These are phyloP conservation scores for Umbilicus rupestris DNA, from an alignment of 164 flowering plant species.

Conservation along the genomic window DNA sequence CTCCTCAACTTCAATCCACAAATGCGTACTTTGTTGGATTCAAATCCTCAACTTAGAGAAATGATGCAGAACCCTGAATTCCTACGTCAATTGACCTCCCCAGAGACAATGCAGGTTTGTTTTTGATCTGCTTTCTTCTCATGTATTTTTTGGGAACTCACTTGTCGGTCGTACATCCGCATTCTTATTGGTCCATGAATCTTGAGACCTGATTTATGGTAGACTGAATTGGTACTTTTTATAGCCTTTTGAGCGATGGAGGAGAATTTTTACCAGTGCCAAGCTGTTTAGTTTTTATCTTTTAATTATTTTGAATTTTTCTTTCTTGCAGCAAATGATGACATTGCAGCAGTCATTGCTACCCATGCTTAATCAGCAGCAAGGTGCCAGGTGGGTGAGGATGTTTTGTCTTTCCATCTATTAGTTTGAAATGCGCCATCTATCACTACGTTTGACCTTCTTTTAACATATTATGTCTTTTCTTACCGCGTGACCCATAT, in stretches of 20 bases:
- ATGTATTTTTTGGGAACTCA: background rate
- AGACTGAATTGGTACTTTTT: too few species aligned
- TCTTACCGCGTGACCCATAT: too few species aligned
- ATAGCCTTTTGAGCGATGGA: background rate
- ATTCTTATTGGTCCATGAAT: background rate
- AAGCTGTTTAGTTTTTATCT: background rate
- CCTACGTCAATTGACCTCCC: conserved; percentile 54
- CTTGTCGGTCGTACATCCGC: background rate
- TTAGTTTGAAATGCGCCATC: background rate
- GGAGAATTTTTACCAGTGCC: background rate
- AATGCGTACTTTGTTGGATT: conserved; percentile 28
- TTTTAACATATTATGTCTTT: background rate
- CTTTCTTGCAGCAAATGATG: conserved; percentile 25
- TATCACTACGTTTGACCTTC: background rate
- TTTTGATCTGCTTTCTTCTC: background rate
- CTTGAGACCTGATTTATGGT: too few species aligned
- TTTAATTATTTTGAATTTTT: background rate
- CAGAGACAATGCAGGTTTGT: conserved; percentile 47
- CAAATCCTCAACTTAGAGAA: conserved; percentile 49
- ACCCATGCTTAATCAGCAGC: conserved; percentile 17
- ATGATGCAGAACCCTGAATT: conserved; percentile 73
- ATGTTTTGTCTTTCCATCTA: background rate
- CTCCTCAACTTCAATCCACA: conserved; percentile 24
- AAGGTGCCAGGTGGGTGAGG: conserved; percentile 28
- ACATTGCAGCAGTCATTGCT: conserved; percentile 20